Conservation (phyloP, 805 yeast species). For the Hanseniaspora hatyaiensis region DNA sequence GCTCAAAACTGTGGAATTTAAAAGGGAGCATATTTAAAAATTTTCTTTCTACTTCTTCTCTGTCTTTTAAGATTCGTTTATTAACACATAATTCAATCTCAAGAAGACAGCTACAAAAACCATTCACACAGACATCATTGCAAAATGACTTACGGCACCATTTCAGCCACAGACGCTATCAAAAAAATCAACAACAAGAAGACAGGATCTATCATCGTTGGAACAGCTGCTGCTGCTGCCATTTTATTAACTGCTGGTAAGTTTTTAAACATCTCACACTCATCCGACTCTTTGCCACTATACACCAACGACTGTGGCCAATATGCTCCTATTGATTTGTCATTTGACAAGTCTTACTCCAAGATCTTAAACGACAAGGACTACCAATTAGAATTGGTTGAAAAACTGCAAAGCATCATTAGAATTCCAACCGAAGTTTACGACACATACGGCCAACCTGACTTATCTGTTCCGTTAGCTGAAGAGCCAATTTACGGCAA, state of each 20-base stretch:
- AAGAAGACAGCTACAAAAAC: too few relatives aligned
- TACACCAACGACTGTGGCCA: constrained; percentile 15
- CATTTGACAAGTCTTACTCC: constrained; percentile 8
- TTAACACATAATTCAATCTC: too few relatives aligned
- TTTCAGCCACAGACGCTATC: constrained; percentile 15
- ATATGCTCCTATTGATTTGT: constrained; percentile 11
- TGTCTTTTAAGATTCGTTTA: too few relatives aligned
- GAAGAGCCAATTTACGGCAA: constrained; percentile 17
- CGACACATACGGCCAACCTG: constrained; percentile 33
- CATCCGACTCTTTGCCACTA: constrained; percentile 4
- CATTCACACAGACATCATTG: too few relatives aligned
- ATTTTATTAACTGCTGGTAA: constrained; percentile 10
- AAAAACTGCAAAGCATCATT: constrained; percentile 42
- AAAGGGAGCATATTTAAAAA: too few relatives aligned
- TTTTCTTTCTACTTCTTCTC: too few relatives aligned
- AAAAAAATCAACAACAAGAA: constrained; percentile 13
- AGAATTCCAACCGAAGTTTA: constrained; percentile 47
- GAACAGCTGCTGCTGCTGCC: constrained; percentile 9
- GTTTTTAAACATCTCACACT: neutral
- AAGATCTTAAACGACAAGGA: constrained; percentile 14
- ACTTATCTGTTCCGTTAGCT: constrained; percentile 16
- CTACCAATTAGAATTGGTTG: constrained; percentile 12
- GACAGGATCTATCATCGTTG: constrained; percentile 7
- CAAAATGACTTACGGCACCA: constrained; percentile 15
- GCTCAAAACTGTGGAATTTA: too few relatives aligned